These are phyloP conservation scores for Iberis amara DNA, from an alignment of 441 rosid species.

Conservation along the genomic window DNA sequence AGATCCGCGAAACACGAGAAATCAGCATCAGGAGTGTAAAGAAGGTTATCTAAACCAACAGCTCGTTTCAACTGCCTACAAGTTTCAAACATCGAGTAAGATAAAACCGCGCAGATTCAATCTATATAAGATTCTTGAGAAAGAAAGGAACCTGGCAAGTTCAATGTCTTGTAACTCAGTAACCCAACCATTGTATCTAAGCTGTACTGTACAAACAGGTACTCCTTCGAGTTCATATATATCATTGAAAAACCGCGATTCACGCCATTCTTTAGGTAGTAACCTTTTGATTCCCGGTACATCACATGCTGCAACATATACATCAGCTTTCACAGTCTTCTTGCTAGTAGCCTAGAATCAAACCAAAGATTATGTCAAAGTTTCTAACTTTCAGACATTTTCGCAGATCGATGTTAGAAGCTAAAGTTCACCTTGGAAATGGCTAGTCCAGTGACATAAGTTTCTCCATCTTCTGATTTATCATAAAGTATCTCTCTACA, in stretches of 20 bases:
- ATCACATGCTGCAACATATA: constrained; percentile 94
- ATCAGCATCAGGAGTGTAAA: constrained; percentile 97
- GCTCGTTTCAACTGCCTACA: constrained; percentile 78
- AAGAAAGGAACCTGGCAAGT: constrained; percentile 50
- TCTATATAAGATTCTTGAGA: constrained; percentile 17
- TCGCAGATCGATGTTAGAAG: background rate
- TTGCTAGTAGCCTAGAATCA: constrained; percentile 70
- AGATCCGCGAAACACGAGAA: constrained; percentile 95
- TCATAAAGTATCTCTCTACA: constrained; percentile 85
- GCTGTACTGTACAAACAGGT: constrained; percentile 89
- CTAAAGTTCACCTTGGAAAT: constrained; percentile 58
- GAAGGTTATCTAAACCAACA: constrained; percentile 82
- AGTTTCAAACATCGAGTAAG: constrained; percentile 1
- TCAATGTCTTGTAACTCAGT: constrained; percentile 83
- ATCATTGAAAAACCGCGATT: constrained; percentile 61
- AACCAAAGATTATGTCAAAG: background rate
- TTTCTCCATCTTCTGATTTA: constrained; percentile 56
- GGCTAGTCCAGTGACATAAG: constrained; percentile 74
- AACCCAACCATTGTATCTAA: constrained; percentile 97
- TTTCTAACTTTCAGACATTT: background rate
- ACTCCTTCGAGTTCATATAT: constrained; percentile 89
- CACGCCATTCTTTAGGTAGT: constrained; percentile 80
- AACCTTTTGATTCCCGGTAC: constrained; percentile 92
- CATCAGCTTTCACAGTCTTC: constrained; percentile 79
- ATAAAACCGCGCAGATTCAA: background rate